These are phyloP conservation scores for Ustilago bromivora DNA, from an alignment of 1,284 basidiomycete species.

Conservation along the genomic window DNA sequence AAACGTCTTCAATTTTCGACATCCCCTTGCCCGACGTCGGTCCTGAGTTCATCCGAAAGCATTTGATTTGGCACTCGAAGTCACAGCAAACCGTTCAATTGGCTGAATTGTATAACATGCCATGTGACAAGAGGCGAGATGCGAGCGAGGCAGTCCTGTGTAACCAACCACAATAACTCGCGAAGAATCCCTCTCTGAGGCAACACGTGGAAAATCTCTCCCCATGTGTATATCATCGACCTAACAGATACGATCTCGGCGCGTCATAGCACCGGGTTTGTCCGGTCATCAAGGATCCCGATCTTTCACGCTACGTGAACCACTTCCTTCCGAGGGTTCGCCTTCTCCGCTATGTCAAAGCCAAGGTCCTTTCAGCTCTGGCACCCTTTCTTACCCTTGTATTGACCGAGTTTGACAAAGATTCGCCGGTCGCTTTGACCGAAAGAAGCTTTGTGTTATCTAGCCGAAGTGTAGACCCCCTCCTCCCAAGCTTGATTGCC, in stretches of 20 bases:
- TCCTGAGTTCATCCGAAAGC: not conserved
- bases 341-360: slow-evolving; percentile 4
- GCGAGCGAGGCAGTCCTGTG: not conserved
- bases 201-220: not conserved
- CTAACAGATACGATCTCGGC: not conserved
- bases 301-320: not conserved
- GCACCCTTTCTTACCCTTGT: not conserved
- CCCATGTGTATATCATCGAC: not conserved
- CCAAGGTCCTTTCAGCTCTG: not conserved
- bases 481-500: not conserved
- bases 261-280: not conserved
- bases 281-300: not conserved
- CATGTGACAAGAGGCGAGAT: not conserved
- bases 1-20: no score
- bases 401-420: not conserved
- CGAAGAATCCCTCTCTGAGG: not conserved
- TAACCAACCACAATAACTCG: not conserved
- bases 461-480: not conserved
- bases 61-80: not conserved
- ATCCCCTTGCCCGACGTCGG: not conserved
- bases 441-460: slow-evolving; percentile 3
- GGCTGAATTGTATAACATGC: not conserved
- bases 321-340: not conserved
- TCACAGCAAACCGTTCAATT: not conserved
- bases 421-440: not conserved